Percentiles rank a stretch among this genome's conserved stretches.
phyloP scores from a whole-genome alignment of 352 stramenopile species.

The Peronosclerospora sorghi region DNA sequence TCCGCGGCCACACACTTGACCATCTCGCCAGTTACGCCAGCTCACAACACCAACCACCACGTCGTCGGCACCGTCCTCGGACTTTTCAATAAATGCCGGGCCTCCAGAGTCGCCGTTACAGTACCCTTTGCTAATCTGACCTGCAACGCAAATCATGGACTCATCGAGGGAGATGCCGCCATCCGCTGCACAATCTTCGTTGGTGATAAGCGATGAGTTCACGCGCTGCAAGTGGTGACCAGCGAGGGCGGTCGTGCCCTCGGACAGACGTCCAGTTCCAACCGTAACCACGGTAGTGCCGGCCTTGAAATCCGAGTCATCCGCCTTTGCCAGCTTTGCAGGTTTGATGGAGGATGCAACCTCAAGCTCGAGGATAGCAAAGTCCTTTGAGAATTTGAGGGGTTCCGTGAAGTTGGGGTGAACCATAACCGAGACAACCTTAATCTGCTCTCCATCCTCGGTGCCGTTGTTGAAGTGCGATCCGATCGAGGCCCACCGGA shows the following conservation, averaged over 20 bases:
- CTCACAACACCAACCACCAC: constrained; percentile 45
- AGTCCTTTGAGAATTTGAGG: constrained; percentile 31
- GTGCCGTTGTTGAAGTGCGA: constrained; percentile 42
- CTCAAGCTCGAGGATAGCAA: constrained; percentile 43
- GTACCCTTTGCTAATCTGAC: constrained; percentile 30
- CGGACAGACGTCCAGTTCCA: constrained; percentile 15
- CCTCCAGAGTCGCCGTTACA: constrained; percentile 55
- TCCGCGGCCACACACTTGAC: constrained; percentile 35
- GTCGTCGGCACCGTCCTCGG: constrained; percentile 16
- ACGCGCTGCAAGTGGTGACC: constrained; percentile 25
- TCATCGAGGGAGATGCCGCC: constrained; percentile 20
- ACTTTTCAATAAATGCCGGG: constrained; percentile 28
- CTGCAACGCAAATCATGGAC: constrained; percentile 48
- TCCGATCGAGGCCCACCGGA: constrained; percentile 39
- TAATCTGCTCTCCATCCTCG: constrained; percentile 34
- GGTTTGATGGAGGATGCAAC: constrained; percentile 20
- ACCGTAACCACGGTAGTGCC: constrained; percentile 19
- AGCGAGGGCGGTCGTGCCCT: constrained; percentile 6
- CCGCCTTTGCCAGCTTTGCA: constrained; percentile 20
- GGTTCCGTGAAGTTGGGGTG: constrained; percentile 37
- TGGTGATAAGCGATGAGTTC: constrained; percentile 27
- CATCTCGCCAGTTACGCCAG: constrained; percentile 30
- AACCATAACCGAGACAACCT: constrained; percentile 26
- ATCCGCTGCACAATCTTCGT: constrained; percentile 21
- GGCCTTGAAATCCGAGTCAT: constrained; percentile 16